phyloP scores from a whole-genome alignment of 768 basidiomycete species.

The Suillus bovinus region DNA sequence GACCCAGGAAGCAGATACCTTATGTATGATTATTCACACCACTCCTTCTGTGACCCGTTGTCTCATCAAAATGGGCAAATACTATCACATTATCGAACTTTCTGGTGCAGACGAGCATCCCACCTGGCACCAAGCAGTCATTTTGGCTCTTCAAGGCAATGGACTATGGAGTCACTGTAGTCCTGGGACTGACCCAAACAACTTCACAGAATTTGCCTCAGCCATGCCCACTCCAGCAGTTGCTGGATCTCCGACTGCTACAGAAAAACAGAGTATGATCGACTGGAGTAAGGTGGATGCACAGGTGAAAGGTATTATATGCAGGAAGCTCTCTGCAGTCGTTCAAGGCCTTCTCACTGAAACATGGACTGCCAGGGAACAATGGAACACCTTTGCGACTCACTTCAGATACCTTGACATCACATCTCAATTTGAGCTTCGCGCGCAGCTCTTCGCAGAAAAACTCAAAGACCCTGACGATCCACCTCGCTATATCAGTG shows the following conservation, averaged over 20 bases:
- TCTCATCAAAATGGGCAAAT: slow-evolving; percentile 8
- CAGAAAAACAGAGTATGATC: not conserved
- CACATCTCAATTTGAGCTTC: not conserved
- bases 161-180: not conserved
- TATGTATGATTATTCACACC: too few relatives aligned
- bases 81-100: slow-evolving; percentile 12
- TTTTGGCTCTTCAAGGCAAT: not conserved
- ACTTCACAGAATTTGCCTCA: not conserved
- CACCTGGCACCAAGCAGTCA: not conserved
- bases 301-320: slow-evolving; percentile 4
- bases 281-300: not conserved
- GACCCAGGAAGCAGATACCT: too few relatives aligned
- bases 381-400: not conserved
- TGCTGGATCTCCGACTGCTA: not conserved
- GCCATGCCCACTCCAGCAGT: not conserved
- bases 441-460: not conserved
- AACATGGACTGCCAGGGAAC: not conserved
- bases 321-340: not conserved
- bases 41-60: too few relatives aligned
- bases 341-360: not conserved
- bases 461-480: not conserved
- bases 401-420: not conserved
- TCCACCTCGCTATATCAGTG: not conserved
- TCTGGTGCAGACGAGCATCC: not conserved
- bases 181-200: not conserved